A percentile compares a stretch with the other conserved stretches of the same genome.
These are phyloP conservation scores for Chlorella variabilis DNA, from an alignment of 163 green algal species.

Conservation along the genomic window DNA sequence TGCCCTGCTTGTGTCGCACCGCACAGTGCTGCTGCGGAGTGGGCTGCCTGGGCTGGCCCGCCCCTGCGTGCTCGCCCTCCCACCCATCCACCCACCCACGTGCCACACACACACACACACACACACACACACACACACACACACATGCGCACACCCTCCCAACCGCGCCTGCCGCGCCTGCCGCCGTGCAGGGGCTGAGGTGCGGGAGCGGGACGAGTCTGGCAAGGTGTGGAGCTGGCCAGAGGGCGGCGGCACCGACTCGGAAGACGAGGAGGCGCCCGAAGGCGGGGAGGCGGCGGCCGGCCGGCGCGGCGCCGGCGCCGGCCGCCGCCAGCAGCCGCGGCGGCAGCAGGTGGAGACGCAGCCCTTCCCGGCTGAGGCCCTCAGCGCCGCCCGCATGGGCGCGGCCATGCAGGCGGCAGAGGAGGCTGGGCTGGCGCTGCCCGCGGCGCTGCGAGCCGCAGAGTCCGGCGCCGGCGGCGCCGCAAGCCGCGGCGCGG, in stretches of 20 bases:
- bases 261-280: neutral
- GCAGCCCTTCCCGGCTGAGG: slow-evolving; percentile 12
- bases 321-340: neutral
- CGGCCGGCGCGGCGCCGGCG: neutral
- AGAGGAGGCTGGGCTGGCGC: slow-evolving; percentile 3
- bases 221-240: slow-evolving; percentile 43
- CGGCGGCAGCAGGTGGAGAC: slow-evolving; percentile 22
- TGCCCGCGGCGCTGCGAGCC: neutral
- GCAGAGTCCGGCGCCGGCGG: neutral
- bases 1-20: neutral
- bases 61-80: too few species aligned
- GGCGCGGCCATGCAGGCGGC: slow-evolving; percentile 15
- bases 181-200: slow-evolving; percentile 21
- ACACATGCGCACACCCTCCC: too few species aligned
- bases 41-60: too few species aligned
- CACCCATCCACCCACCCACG: too few species aligned
- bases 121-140: too few species aligned
- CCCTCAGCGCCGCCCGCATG: slow-evolving; percentile 10
- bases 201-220: slow-evolving; percentile 39
- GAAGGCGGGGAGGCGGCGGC: neutral
- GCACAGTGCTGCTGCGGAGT: too few species aligned
- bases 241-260: slow-evolving; percentile 14
- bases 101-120: too few species aligned
- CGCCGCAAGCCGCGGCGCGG: neutral
- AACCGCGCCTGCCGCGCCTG: too few species aligned